phyloP scores from a whole-genome alignment of 305 asterid species.

The Salvia sclarea region DNA sequence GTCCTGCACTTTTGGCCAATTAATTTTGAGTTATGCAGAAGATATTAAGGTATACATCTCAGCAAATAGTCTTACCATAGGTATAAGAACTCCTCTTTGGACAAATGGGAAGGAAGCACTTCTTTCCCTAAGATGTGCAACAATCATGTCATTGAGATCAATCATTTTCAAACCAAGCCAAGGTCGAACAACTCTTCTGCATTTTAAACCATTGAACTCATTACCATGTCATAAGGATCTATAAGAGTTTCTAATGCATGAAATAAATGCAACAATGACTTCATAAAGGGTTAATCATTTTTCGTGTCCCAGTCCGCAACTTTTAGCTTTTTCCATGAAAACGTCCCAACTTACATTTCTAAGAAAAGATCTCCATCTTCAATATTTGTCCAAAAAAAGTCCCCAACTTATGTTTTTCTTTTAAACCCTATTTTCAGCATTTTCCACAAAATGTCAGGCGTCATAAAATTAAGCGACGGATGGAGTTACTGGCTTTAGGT shows the following conservation, averaged over 20 bases:
- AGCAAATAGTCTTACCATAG: constrained; percentile 55
- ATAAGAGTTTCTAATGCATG: background rate
- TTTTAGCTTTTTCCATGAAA: too few relatives aligned
- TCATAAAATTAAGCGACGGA: too few relatives aligned
- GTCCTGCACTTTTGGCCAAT: background rate
- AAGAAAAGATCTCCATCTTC: too few relatives aligned
- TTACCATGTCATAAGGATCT: background rate
- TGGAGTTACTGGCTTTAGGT: too few relatives aligned
- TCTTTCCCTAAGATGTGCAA: constrained; percentile 75
- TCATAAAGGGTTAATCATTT: too few relatives aligned
- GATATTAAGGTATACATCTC: constrained; percentile 13
- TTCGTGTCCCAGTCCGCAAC: too few relatives aligned
- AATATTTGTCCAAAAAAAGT: too few relatives aligned
- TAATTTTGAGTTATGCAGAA: constrained; percentile 24
- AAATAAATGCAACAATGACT: background rate
- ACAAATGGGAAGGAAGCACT: constrained; percentile 66
- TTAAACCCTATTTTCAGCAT: too few relatives aligned
- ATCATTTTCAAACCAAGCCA: constrained; percentile 93
- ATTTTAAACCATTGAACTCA: constrained; percentile 28
- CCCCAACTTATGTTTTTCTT: too few relatives aligned
- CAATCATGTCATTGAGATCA: constrained; percentile 79
- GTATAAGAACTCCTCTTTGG: constrained; percentile 71
- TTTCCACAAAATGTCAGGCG: too few relatives aligned
- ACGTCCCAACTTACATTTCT: too few relatives aligned
- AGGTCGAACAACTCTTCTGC: constrained; percentile 92